Conservation (phyloP, 2,329 filamentous ascomycete genomes). For the Apiospora saccharicola region DNA sequence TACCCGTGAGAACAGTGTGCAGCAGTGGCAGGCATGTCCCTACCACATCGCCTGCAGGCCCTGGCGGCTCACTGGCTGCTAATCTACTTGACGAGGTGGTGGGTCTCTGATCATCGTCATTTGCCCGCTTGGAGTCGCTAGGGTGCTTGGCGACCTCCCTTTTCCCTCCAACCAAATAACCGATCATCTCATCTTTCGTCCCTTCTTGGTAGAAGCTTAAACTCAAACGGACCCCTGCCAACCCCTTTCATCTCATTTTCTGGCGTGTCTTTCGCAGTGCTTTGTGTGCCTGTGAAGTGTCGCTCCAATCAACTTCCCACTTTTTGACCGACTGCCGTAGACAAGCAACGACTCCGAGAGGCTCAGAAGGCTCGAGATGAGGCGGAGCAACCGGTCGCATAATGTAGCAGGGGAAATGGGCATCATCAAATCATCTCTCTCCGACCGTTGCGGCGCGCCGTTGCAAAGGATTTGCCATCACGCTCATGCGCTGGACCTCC, state of each 20-base stretch:
- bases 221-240: constrained; percentile 11
- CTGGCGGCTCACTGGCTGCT: not conserved
- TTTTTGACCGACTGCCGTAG: constrained; percentile 7
- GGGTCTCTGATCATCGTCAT: constrained; percentile 15
- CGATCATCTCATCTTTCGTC: constrained; percentile 13
- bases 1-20: not conserved
- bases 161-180: constrained; percentile 4
- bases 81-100: constrained; percentile 1
- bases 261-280: not conserved
- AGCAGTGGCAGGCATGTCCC: not conserved
- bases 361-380: not conserved
- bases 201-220: constrained; percentile 22
- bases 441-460: not conserved
- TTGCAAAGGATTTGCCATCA: not conserved
- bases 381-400: constrained; percentile 13
- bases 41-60: not conserved
- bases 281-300: not conserved
- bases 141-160: not conserved
- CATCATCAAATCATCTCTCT: constrained; percentile 8
- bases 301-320: not conserved
- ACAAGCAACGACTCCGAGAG: not conserved
- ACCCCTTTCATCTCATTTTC: constrained; percentile 21
- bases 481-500: not conserved
- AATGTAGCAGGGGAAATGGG: constrained; percentile 18
- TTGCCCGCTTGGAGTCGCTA: not conserved